Evolutionary conservation across 106 monocot species (phyloP).

Genomic region (Platanthera zijinensis): DNA sequence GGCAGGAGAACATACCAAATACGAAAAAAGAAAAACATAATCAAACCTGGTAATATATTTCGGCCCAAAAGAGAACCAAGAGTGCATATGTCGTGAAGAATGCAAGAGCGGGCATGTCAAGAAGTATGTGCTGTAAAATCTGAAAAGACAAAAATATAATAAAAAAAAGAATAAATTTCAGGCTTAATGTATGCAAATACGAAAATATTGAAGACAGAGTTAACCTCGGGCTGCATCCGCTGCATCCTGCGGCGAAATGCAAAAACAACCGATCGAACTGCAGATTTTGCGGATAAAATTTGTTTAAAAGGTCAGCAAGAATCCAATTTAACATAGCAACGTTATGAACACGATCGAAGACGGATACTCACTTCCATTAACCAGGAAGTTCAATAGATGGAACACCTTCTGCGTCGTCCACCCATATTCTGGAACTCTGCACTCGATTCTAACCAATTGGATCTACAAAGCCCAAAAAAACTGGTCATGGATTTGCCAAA

Average conservation of each 20-base stretch:
- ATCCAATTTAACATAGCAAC: not conserved
- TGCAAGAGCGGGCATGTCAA: constrained; percentile 78
- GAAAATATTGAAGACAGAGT: not conserved
- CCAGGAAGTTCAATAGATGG: constrained; percentile 85
- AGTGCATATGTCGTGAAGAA: constrained; percentile 96
- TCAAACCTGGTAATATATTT: constrained; percentile 91
- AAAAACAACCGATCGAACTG: constrained; percentile 80
- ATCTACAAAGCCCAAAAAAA: constrained; percentile 28
- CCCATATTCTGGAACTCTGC: constrained; percentile 96
- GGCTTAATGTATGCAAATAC: not conserved
- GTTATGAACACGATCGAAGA: not conserved
- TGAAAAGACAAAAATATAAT: constrained; percentile 13
- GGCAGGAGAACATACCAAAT: constrained; percentile 1
- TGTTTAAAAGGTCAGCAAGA: not conserved
- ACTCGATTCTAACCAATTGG: constrained; percentile 89
- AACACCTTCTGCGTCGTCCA: constrained; percentile 99
- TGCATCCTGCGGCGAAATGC: constrained; percentile 59
- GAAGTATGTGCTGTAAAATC: constrained; percentile 74
- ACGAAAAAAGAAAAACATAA: not conserved
- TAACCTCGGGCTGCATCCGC: constrained; percentile 51
- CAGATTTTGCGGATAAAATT: constrained; percentile 4
- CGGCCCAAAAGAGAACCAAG: constrained; percentile 91
- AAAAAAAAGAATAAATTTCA: not conserved
- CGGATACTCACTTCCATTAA: constrained; percentile 56
- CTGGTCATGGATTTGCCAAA: not conserved